A percentile compares a stretch with the other conserved stretches of the same genome.
Evolutionary conservation across 2,329 filamentous ascomycete species (phyloP).

Genomic region (Dactylella cylindrospora): DNA sequence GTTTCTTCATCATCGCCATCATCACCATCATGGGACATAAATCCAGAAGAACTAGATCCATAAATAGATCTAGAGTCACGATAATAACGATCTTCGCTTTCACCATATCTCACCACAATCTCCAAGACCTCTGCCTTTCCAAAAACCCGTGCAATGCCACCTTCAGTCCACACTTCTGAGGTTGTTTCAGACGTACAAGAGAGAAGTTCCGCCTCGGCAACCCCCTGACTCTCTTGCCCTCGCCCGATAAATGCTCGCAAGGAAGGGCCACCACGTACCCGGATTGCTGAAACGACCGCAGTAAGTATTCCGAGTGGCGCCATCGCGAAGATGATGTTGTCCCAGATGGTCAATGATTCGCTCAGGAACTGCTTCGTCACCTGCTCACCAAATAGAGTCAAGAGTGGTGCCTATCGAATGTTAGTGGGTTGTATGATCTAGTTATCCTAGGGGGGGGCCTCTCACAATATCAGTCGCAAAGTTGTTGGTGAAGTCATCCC

Average conservation of each 20-base stretch:
- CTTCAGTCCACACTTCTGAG: slow-evolving; percentile 6
- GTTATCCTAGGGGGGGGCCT: too few species aligned
- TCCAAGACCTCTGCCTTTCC: slow-evolving; percentile 50
- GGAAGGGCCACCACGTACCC: slow-evolving; percentile 48
- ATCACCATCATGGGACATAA: too few species aligned
- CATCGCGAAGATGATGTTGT: slow-evolving; percentile 44
- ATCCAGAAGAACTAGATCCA: too few species aligned
- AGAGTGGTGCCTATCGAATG: slow-evolving; percentile 33
- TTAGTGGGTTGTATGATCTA: too few species aligned
- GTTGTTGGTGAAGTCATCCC: slow-evolving; percentile 26
- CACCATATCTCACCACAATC: too few species aligned
- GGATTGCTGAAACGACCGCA: slow-evolving; percentile 50
- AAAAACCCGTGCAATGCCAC: slow-evolving; percentile 24
- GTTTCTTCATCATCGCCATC: too few species aligned
- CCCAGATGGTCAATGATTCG: slow-evolving; percentile 43
- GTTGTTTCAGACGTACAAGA: slow-evolving; percentile 46
- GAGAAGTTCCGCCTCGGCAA: slow-evolving; percentile 48
- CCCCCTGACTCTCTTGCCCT: slow-evolving; percentile 49
- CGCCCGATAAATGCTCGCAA: slow-evolving; percentile 53
- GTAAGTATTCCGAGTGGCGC: slow-evolving; percentile 52
- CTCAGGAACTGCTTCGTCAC: slow-evolving; percentile 51
- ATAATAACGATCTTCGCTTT: too few species aligned
- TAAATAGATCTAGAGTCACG: too few species aligned
- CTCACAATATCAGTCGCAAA: slow-evolving; percentile 15
- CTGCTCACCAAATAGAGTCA: slow-evolving; percentile 50